phyloP scores from a whole-genome alignment of 2,329 filamentous ascomycete genomes.

The Ascochyta pisi region DNA sequence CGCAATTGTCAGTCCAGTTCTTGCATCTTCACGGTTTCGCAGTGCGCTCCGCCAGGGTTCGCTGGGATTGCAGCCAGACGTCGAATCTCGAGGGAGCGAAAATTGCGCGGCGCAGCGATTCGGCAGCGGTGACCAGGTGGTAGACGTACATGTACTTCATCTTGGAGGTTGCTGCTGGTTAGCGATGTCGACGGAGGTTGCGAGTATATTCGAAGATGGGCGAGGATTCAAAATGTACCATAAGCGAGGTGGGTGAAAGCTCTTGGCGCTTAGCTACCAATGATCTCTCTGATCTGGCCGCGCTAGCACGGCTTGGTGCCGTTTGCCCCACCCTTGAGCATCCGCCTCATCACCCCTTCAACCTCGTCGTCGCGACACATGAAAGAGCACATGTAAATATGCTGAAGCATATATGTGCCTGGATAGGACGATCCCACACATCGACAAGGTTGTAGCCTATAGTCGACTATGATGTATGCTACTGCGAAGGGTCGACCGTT shows the following conservation, averaged over 20 bases:
- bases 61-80: constrained; percentile 21
- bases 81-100: constrained; percentile 19
- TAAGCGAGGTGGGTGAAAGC: too few relatives aligned
- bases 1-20: constrained; percentile 41
- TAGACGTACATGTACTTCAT: constrained; percentile 88
- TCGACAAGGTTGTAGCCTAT: too few relatives aligned
- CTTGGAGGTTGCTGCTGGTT: constrained; percentile 63
- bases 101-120: constrained; percentile 23
- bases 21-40: constrained; percentile 22
- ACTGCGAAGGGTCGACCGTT: too few relatives aligned
- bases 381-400: neutral
- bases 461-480: too few relatives aligned
- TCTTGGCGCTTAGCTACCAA: too few relatives aligned
- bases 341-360: neutral
- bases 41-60: constrained; percentile 18
- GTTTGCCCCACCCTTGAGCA: neutral
- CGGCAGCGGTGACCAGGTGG: constrained; percentile 16
- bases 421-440: too few relatives aligned
- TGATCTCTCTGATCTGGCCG: too few relatives aligned
- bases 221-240: constrained; percentile 3
- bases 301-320: neutral
- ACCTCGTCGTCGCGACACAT: neutral
- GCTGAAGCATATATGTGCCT: too few relatives aligned
- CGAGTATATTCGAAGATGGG: neutral
- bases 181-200: constrained; percentile 42